Conservation (phyloP, 805 yeast genomes). For the Candida adriatica region DNA sequence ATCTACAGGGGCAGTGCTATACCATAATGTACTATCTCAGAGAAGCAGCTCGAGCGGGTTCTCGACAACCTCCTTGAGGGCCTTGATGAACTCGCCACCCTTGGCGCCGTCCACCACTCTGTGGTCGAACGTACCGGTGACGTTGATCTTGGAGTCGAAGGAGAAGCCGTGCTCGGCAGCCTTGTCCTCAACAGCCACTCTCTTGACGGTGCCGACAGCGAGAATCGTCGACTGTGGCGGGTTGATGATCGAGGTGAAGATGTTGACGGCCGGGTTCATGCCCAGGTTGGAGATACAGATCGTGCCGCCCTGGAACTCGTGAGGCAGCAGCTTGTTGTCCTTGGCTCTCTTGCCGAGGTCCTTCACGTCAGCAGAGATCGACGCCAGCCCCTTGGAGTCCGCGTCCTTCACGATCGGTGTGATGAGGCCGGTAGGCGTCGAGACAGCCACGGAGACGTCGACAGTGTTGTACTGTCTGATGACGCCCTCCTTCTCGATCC, state of each 20-base stretch:
- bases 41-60: constrained; percentile 92
- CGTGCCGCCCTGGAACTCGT: constrained; percentile 99
- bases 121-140: constrained; percentile 98
- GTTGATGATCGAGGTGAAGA: constrained; percentile 95
- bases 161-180: constrained; percentile 87
- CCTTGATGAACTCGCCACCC: constrained; percentile 96
- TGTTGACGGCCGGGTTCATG: constrained; percentile 89
- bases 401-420: constrained; percentile 94
- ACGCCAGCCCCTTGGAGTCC: constrained; percentile 75
- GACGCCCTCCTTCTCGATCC: constrained; percentile 84
- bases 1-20: too few relatives aligned
- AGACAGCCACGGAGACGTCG: constrained; percentile 97
- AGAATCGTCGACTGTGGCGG: constrained; percentile 95
- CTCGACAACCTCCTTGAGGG: constrained; percentile 84
- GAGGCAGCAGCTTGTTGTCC: constrained; percentile 86
- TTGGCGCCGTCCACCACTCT: constrained; percentile 96
- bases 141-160: constrained; percentile 83
- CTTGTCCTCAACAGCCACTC: constrained; percentile 88
- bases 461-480: constrained; percentile 89
- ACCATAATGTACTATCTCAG: too few relatives aligned
- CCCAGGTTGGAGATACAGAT: constrained; percentile 98
- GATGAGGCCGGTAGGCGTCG: constrained; percentile 94
- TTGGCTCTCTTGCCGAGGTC: constrained; percentile 96
- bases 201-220: constrained; percentile 90
- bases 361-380: constrained; percentile 79